Conservation (phyloP, 495 filamentous ascomycete species). For the Penicillium odoratum region DNA sequence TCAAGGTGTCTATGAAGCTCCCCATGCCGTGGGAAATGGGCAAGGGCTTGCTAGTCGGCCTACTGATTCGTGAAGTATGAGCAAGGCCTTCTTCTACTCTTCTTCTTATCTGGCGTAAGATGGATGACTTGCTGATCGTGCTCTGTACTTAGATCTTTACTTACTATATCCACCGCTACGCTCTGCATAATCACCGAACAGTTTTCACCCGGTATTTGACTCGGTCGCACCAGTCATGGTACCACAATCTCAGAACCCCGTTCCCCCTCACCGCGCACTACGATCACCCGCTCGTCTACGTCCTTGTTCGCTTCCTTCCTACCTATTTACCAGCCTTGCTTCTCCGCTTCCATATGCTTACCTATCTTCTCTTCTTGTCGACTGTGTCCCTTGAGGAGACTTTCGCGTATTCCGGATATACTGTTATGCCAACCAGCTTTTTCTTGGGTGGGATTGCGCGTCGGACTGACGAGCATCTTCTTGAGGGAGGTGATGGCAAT, state of each 20-base stretch:
- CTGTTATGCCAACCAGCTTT: conserved; percentile 65
- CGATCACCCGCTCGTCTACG: conserved; percentile 77
- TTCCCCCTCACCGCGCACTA: conserved; percentile 70
- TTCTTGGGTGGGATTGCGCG: conserved; percentile 73
- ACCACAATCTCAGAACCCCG: conserved; percentile 61
- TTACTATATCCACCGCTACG: conserved; percentile 72
- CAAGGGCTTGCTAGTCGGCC: conserved; percentile 50
- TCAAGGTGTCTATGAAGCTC: conserved; percentile 57
- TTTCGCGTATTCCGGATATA: conserved; percentile 76
- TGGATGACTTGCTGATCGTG: conserved; percentile 1
- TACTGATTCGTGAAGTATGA: conserved; percentile 56
- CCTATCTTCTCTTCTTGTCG: conserved; percentile 69
- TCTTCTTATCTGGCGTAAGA: too few relatives aligned
- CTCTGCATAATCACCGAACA: conserved; percentile 54
- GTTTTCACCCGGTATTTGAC: conserved; percentile 21
- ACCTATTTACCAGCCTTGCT: conserved; percentile 67
- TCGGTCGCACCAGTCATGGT: conserved; percentile 60
- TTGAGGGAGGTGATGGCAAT: conserved; percentile 63
- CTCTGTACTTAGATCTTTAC: conserved; percentile 38
- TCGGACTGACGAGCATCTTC: conserved; percentile 67
- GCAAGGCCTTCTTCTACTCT: too few relatives aligned
- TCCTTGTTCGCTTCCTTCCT: conserved; percentile 69
- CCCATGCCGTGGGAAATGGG: conserved; percentile 63
- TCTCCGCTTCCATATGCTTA: conserved; percentile 74
- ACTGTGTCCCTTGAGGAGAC: conserved; percentile 75